Percentiles rank a stretch among this genome's conserved stretches.
phyloP scores from a whole-genome alignment of 2,329 filamentous ascomycete genomes.

The Fusarium odoratissimum region DNA sequence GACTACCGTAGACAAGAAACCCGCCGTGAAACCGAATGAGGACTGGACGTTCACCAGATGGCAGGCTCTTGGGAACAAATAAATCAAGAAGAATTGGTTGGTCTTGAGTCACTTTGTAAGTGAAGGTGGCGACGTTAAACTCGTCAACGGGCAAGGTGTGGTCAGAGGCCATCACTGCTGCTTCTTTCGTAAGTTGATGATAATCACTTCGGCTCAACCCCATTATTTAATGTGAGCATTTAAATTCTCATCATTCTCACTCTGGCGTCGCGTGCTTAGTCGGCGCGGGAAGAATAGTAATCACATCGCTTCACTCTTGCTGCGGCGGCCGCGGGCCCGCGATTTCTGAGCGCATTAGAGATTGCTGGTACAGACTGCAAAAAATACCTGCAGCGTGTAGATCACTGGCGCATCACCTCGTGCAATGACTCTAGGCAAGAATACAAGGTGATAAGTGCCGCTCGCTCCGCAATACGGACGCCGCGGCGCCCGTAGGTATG shows the following conservation, averaged over 20 bases:
- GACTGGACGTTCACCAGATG: fast-evolving
- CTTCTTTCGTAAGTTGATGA: fast-evolving
- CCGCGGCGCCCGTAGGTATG: background rate
- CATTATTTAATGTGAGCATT: fast-evolving
- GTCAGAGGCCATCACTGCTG: background rate
- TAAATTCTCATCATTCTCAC: fast-evolving
- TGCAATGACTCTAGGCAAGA: background rate
- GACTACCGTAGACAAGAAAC: background rate
- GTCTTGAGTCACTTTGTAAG: fast-evolving
- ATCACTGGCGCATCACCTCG: too few species aligned
- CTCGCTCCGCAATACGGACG: fast-evolving
- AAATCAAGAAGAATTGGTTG: background rate
- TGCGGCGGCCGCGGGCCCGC: background rate
- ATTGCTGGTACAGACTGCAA: background rate
- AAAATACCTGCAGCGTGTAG: fast-evolving
- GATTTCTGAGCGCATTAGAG: fast-evolving
- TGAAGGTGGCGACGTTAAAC: background rate
- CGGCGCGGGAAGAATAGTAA: background rate
- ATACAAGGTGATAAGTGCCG: too few species aligned
- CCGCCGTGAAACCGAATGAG: background rate
- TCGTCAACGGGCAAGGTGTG: fast-evolving
- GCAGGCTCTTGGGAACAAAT: fast-evolving
- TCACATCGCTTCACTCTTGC: fast-evolving
- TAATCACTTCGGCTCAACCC: fast-evolving
- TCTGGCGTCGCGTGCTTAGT: background rate